phyloP scores from a whole-genome alignment of 2,329 filamentous ascomycete species.

The Neurospora sp. region DNA sequence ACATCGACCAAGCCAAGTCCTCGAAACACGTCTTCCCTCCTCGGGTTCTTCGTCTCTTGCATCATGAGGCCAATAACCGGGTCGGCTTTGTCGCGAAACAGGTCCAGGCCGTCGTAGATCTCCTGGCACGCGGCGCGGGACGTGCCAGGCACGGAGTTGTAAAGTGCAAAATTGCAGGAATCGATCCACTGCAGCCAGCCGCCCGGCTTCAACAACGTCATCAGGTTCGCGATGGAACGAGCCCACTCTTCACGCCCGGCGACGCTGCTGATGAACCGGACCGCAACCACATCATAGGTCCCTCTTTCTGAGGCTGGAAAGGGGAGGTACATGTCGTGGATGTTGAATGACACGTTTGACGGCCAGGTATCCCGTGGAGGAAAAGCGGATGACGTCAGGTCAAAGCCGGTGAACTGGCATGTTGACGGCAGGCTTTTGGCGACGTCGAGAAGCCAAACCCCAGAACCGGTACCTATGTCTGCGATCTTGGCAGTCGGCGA shows the following conservation, averaged over 20 bases:
- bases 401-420: constrained; percentile 16
- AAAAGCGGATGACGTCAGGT: constrained; percentile 15
- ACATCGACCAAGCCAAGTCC: constrained; percentile 9
- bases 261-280: constrained; percentile 18
- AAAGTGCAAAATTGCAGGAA: constrained; percentile 7
- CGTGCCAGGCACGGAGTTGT: constrained; percentile 3
- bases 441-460: constrained; percentile 13
- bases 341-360: constrained; percentile 15
- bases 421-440: constrained; percentile 9
- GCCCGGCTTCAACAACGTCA: constrained; percentile 16
- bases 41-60: constrained; percentile 4
- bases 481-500: constrained; percentile 4
- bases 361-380: constrained; percentile 8
- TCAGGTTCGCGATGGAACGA: constrained; percentile 7
- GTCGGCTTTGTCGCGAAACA: constrained; percentile 1
- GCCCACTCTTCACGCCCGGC: constrained; percentile 11
- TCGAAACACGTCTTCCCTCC: constrained; percentile 2
- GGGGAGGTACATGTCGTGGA: constrained; percentile 16
- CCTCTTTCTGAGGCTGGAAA: constrained; percentile 14
- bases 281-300: constrained; percentile 19
- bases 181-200: constrained; percentile 15
- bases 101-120: constrained; percentile 6
- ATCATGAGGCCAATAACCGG: constrained; percentile 11
- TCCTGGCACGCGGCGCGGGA: constrained; percentile 6
- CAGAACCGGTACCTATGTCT: constrained; percentile 11